Conservation (phyloP, 192 early-diverging fungal genomes). For the Linderina pennispora region DNA sequence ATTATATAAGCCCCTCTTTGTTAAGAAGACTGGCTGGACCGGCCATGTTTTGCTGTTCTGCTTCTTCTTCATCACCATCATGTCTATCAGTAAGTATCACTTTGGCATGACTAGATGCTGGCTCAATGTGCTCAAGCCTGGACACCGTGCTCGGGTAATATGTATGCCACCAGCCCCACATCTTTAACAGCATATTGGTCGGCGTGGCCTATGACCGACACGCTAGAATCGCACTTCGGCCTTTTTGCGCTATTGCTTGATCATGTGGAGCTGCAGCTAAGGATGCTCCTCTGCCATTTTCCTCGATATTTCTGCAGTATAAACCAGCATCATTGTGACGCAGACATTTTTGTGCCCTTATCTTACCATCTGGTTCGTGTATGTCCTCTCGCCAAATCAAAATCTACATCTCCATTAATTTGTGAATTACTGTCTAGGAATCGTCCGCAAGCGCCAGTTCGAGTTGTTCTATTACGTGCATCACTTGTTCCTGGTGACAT, state of each 20-base stretch:
- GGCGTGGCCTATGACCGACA: too few species aligned
- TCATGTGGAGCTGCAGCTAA: too few species aligned
- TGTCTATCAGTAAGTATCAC: conserved; percentile 45
- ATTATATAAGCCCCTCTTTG: conserved; percentile 12
- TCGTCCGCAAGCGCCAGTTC: conserved; percentile 54
- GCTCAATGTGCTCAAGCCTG: too few species aligned
- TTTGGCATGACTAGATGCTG: neutral
- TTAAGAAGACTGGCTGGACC: conserved; percentile 49
- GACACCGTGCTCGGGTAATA: too few species aligned
- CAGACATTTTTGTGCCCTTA: neutral
- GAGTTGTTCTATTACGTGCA: conserved; percentile 78
- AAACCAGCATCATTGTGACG: too few species aligned
- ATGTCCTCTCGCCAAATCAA: neutral
- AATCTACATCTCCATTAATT: neutral
- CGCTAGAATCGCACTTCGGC: too few species aligned
- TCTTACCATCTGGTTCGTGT: neutral
- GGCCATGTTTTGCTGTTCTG: conserved; percentile 62
- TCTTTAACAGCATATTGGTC: too few species aligned
- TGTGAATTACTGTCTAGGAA: conserved; percentile 11
- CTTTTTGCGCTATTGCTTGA: too few species aligned
- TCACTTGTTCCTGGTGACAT: conserved; percentile 66
- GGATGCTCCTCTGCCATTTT: too few species aligned
- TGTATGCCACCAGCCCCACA: too few species aligned
- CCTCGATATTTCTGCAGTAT: neutral
- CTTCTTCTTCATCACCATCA: conserved; percentile 53